Conservation (phyloP, 108 stramenopile genomes). For the Nannochloropsis gaditana region DNA sequence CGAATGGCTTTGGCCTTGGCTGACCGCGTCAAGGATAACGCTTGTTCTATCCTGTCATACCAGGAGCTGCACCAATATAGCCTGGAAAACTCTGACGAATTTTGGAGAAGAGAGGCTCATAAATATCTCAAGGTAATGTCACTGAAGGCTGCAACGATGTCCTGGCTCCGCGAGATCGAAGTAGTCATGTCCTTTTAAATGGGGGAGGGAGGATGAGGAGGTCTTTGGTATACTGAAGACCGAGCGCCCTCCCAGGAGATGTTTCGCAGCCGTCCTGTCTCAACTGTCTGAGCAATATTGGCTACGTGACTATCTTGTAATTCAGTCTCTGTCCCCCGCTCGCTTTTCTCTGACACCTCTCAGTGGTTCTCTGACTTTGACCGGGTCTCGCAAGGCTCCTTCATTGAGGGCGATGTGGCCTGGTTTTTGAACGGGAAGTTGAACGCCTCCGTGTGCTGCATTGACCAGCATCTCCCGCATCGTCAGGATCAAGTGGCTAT, state of each 20-base stretch:
- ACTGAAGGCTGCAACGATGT: too few species aligned
- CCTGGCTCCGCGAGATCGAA: too few species aligned
- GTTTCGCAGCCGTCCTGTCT: too few species aligned
- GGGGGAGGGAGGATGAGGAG: too few species aligned
- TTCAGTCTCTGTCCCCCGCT: background rate
- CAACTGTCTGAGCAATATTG: too few species aligned
- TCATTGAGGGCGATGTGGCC: slow-evolving; percentile 60
- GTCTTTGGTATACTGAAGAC: too few species aligned
- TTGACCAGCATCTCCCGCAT: slow-evolving; percentile 61
- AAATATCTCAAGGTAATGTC: slow-evolving; percentile 38
- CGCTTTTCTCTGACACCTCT: background rate
- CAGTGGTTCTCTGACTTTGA: slow-evolving; percentile 21
- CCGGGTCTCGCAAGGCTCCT: slow-evolving; percentile 24
- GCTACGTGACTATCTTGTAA: too few species aligned
- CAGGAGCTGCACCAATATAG: slow-evolving; percentile 47
- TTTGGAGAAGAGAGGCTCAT: slow-evolving; percentile 45
- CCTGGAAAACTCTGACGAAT: slow-evolving; percentile 41
- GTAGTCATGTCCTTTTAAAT: too few species aligned
- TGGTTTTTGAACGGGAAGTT: slow-evolving; percentile 67
- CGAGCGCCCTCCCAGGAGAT: too few species aligned
- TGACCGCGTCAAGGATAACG: background rate
- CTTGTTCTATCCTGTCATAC: background rate
- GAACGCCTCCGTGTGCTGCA: slow-evolving; percentile 64
- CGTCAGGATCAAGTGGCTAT: slow-evolving; percentile 67
- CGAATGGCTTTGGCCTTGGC: background rate